Evolutionary conservation across 1,139 yeast genomes (phyloP).

Genomic region (Suhomyces ambrosiae): DNA sequence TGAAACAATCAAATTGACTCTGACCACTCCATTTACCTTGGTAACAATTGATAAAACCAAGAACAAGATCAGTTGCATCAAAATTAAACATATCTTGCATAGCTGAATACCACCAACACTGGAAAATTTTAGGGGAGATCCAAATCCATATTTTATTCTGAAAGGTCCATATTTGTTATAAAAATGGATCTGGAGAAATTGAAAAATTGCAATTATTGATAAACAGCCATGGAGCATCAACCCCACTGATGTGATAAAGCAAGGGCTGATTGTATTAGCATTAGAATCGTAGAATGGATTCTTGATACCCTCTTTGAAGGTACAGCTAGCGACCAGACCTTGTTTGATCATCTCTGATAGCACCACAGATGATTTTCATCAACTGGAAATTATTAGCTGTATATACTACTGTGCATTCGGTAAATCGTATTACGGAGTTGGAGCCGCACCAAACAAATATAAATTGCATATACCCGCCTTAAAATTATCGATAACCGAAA

Average conservation of each 20-base stretch:
- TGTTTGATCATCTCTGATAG: too few species aligned
- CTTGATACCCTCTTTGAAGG: too few species aligned
- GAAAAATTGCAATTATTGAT: conserved; percentile 20
- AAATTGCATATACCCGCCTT: too few species aligned
- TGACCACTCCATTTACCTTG: conserved; percentile 3
- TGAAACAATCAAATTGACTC: conserved; percentile 8
- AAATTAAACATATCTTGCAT: conserved; percentile 25
- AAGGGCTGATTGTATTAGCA: conserved; percentile 36
- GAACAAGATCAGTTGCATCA: conserved; percentile 27
- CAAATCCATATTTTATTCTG: conserved; percentile 33
- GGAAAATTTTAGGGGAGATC: conserved; percentile 25
- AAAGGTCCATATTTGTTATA: conserved; percentile 30
- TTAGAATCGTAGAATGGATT: conserved; percentile 26
- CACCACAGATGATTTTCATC: too few species aligned
- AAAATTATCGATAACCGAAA: too few species aligned
- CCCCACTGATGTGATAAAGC: conserved; percentile 29
- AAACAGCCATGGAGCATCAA: conserved; percentile 14
- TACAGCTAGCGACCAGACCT: too few species aligned
- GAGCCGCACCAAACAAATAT: too few species aligned
- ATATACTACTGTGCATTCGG: too few species aligned
- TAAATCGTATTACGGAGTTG: too few species aligned
- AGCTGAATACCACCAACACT: conserved; percentile 33
- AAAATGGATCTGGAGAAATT: conserved; percentile 20
- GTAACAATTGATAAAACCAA: conserved; percentile 19
- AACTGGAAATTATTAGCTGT: too few species aligned